These are phyloP conservation scores for Pleurozium schreberi DNA, from an alignment of 225 moss, liverwort and hornwort genomes.

Conservation along the genomic window DNA sequence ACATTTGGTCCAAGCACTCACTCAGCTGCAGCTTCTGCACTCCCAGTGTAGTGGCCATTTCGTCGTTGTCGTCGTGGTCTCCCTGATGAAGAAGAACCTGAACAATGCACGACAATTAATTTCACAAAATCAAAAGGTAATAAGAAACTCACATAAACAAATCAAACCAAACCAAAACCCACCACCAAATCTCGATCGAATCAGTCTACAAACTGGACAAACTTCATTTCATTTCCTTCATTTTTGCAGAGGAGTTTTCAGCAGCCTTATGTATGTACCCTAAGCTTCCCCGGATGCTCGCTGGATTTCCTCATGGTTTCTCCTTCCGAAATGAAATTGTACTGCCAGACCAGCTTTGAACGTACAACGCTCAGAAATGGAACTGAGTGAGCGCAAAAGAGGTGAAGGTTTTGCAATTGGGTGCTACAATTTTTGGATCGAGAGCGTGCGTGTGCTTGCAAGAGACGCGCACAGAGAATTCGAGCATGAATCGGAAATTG, in stretches of 20 bases:
- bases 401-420: background rate
- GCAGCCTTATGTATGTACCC: background rate
- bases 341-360: background rate
- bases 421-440: background rate
- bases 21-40: slow-evolving; percentile 81
- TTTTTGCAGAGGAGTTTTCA: background rate
- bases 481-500: background rate
- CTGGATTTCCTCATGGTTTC: background rate
- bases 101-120: background rate
- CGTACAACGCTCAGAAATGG: background rate
- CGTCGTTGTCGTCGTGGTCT: background rate
- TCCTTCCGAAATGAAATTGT: background rate
- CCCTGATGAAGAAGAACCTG: background rate
- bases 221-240: background rate
- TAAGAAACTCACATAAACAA: background rate
- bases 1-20: slow-evolving; percentile 75
- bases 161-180: too few relatives aligned
- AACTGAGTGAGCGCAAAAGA: background rate
- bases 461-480: background rate
- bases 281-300: slow-evolving; percentile 5
- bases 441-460: background rate
- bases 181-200: background rate
- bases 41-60: slow-evolving; percentile 12
- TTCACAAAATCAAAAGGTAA: background rate
- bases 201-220: background rate